Evolutionary conservation across 176 grass and related monocot genomes (phyloP).

Genomic region (Oryza glaberrima): DNA sequence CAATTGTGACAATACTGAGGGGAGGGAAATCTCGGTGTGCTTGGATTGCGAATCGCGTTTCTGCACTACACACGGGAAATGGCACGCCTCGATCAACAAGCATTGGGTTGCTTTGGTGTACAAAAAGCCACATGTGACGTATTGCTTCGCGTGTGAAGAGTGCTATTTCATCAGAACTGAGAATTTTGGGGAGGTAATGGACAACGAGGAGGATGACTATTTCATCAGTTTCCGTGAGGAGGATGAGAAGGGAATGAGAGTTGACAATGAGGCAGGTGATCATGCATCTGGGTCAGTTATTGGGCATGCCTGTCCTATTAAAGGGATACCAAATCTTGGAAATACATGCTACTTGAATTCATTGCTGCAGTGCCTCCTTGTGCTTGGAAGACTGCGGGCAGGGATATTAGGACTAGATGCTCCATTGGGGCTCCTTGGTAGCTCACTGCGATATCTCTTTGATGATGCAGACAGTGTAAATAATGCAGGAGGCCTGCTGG

Average conservation of each 20-base stretch:
- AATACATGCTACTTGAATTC: slow-evolving; percentile 84
- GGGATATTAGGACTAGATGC: slow-evolving; percentile 45
- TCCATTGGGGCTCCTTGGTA: slow-evolving; percentile 39
- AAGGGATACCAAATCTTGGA: slow-evolving; percentile 65
- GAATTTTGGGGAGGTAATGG: background rate
- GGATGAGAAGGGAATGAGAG: background rate
- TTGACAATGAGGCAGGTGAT: background rate
- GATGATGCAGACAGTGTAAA: slow-evolving; percentile 32
- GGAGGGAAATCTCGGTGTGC: slow-evolving; percentile 59
- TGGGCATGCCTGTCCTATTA: slow-evolving; percentile 43
- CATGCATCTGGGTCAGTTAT: background rate
- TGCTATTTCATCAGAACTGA: background rate
- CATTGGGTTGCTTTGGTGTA: slow-evolving; percentile 26
- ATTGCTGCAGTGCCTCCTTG: slow-evolving; percentile 80
- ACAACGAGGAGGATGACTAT: background rate
- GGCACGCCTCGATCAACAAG: background rate
- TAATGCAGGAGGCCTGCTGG: slow-evolving; percentile 31
- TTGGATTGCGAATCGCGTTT: slow-evolving; percentile 52
- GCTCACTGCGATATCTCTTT: slow-evolving; percentile 57
- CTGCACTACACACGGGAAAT: slow-evolving; percentile 43
- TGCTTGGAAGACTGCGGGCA: slow-evolving; percentile 52
- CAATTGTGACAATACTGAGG: background rate
- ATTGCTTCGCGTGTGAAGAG: background rate
- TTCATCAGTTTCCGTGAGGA: background rate
- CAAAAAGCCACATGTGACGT: background rate